Percentiles rank a stretch among this genome's conserved stretches.
phyloP scores from a whole-genome alignment of 768 basidiomycete genomes.

The Hypholoma sublateritium region DNA sequence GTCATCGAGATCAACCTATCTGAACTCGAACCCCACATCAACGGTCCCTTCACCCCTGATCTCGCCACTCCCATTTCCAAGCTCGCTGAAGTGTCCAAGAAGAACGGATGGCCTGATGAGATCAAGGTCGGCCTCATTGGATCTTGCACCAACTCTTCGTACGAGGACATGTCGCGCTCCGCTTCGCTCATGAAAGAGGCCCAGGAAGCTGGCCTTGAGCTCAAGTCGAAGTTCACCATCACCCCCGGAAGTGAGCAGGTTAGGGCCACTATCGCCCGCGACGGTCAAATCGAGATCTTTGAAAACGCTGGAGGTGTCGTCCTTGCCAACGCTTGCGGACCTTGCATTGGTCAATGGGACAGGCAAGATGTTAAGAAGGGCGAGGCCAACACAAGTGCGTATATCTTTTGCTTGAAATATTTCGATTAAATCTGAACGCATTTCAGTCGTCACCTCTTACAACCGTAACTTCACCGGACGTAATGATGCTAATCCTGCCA shows the following conservation, averaged over 20 bases:
- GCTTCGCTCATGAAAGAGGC: conserved; percentile 94
- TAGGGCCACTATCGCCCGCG: conserved; percentile 95
- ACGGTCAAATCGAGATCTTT: conserved; percentile 88
- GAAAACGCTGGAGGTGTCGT: conserved; percentile 90
- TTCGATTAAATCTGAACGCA: conserved; percentile 5
- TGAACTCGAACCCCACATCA: conserved; percentile 98
- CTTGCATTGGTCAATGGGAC: conserved; percentile 99
- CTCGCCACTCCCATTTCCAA: conserved; percentile 97
- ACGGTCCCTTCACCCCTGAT: conserved; percentile 99
- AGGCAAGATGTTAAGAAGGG: conserved; percentile 96
- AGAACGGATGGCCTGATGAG: conserved; percentile 96
- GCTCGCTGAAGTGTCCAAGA: conserved; percentile 88
- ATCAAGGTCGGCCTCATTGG: conserved; percentile 98
- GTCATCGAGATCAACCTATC: conserved; percentile 93
- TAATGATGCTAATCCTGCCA: conserved; percentile 99
- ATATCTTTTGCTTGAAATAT: neutral
- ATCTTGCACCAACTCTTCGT: conserved; percentile 99
- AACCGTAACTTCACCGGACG: conserved; percentile 99
- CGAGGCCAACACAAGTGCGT: conserved; percentile 90
- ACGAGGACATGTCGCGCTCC: conserved; percentile 99
- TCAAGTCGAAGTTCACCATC: conserved; percentile 95
- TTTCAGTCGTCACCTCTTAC: conserved; percentile 93
- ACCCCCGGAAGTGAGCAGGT: conserved; percentile 99
- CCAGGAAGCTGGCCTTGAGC: conserved; percentile 77
- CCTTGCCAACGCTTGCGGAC: conserved; percentile 97